Evolutionary conservation across 2,329 filamentous ascomycete genomes (phyloP).

Genomic region (Rhinocladiella mackenziei): DNA sequence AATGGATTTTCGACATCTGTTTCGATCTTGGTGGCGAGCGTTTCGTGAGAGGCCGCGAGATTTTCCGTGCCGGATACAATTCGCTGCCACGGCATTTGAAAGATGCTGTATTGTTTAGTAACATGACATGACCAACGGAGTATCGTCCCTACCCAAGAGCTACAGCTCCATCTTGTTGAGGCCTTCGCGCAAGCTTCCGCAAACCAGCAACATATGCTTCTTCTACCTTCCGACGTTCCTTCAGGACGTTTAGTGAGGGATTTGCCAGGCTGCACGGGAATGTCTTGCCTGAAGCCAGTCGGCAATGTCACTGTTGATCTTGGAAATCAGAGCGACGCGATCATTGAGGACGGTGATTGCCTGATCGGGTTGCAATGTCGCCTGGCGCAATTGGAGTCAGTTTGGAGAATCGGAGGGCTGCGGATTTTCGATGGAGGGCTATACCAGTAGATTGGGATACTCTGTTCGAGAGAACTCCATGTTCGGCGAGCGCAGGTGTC

Average conservation of each 20-base stretch:
- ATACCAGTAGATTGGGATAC: constrained; percentile 92
- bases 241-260: constrained; percentile 24
- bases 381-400: constrained; percentile 49
- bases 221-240: constrained; percentile 92
- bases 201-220: constrained; percentile 81
- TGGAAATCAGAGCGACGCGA: constrained; percentile 79
- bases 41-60: constrained; percentile 77
- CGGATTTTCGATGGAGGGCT: constrained; percentile 35
- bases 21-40: constrained; percentile 76
- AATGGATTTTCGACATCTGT: constrained; percentile 82
- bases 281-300: constrained; percentile 85
- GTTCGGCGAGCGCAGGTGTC: constrained; percentile 6
- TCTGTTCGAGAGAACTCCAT: constrained; percentile 56
- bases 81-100: constrained; percentile 84
- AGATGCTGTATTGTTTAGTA: constrained; percentile 59
- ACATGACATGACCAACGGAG: not conserved
- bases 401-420: constrained; percentile 16
- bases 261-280: constrained; percentile 6
- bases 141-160: constrained; percentile 72
- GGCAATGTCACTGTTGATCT: constrained; percentile 83
- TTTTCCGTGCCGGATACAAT: constrained; percentile 75
- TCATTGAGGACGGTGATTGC: constrained; percentile 79
- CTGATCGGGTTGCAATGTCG: constrained; percentile 72
- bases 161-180: constrained; percentile 67
- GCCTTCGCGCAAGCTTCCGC: constrained; percentile 72